These are phyloP conservation scores for Rubia peregrina DNA, from an alignment of 305 asterid species.

Conservation along the genomic window DNA sequence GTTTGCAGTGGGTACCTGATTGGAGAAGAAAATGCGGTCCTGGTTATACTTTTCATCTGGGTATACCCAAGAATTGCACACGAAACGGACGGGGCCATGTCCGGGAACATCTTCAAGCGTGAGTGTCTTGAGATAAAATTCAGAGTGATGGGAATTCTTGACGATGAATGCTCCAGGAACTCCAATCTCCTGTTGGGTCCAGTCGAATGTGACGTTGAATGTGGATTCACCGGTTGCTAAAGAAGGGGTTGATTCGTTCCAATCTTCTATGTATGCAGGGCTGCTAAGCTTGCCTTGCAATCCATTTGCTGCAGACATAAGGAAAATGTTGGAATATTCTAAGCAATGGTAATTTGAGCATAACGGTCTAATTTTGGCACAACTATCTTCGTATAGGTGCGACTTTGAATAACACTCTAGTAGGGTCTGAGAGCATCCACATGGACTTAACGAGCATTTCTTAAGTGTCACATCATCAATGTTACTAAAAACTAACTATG, in stretches of 20 bases:
- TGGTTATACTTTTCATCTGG: slow-evolving; percentile 26
- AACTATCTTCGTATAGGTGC: too few relatives aligned
- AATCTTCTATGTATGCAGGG: slow-evolving; percentile 23
- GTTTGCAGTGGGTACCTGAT: slow-evolving; percentile 23
- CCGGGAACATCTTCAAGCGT: slow-evolving; percentile 28
- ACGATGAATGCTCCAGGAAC: slow-evolving; percentile 35
- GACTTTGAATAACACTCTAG: too few relatives aligned
- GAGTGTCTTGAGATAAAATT: slow-evolving; percentile 32
- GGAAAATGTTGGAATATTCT: neutral
- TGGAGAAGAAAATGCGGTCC: slow-evolving; percentile 33
- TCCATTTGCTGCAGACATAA: slow-evolving; percentile 13
- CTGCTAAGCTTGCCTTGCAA: slow-evolving; percentile 25
- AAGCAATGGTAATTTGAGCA: neutral
- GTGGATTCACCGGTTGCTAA: slow-evolving; percentile 21
- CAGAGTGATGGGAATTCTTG: slow-evolving; percentile 25
- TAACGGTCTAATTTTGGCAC: too few relatives aligned
- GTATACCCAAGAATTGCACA: slow-evolving; percentile 38
- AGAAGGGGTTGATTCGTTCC: slow-evolving; percentile 13
- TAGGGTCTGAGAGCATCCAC: too few relatives aligned
- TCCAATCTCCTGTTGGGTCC: slow-evolving; percentile 25
- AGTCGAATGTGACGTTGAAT: slow-evolving; percentile 26
- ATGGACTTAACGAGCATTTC: too few relatives aligned
- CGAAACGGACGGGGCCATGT: slow-evolving; percentile 22
- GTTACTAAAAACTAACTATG: too few relatives aligned
- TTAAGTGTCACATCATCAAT: too few relatives aligned